These are phyloP conservation scores for Discostella stelligera DNA, from an alignment of 352 stramenopile species.

Conservation along the genomic window DNA sequence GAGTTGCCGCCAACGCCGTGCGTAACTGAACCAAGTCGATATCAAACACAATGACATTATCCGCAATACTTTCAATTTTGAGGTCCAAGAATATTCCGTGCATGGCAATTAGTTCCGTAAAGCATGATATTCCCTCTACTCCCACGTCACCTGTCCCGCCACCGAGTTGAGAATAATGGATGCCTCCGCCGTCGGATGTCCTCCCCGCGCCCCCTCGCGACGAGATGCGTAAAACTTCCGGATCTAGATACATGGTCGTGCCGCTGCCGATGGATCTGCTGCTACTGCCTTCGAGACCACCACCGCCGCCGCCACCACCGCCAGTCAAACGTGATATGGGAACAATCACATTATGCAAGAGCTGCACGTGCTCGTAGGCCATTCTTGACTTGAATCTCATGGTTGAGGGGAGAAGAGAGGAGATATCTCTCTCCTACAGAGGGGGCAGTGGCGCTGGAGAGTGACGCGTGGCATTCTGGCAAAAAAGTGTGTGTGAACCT, in stretches of 20 bases:
- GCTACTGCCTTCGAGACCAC: conserved; percentile 5
- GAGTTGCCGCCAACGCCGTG: conserved; percentile 53
- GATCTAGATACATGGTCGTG: conserved; percentile 66
- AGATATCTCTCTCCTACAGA: too few species aligned
- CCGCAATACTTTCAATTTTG: conserved; percentile 73
- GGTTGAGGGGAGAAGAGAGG: neutral
- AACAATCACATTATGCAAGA: conserved; percentile 63
- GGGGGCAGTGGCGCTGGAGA: too few species aligned
- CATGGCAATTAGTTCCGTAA: conserved; percentile 65
- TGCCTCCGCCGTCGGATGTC: conserved; percentile 22
- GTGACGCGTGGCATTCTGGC: too few species aligned
- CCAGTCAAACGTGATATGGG: conserved; percentile 57
- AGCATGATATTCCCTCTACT: conserved; percentile 70
- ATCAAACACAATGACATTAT: conserved; percentile 79
- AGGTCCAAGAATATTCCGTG: conserved; percentile 72
- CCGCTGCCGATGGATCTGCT: conserved; percentile 39
- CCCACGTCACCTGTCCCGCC: conserved; percentile 16
- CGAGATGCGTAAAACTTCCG: conserved; percentile 62
- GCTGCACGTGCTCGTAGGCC: conserved; percentile 61
- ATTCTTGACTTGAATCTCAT: conserved; percentile 82
- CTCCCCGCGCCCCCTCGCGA: conserved; percentile 32
- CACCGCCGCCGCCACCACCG: conserved; percentile 13
- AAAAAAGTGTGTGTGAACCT: too few species aligned
- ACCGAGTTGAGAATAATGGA: conserved; percentile 17
- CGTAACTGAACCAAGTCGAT: conserved; percentile 71